Evolutionary conservation across 768 basidiomycete genomes (phyloP).

Genomic region (Cystofilobasidium macerans): DNA sequence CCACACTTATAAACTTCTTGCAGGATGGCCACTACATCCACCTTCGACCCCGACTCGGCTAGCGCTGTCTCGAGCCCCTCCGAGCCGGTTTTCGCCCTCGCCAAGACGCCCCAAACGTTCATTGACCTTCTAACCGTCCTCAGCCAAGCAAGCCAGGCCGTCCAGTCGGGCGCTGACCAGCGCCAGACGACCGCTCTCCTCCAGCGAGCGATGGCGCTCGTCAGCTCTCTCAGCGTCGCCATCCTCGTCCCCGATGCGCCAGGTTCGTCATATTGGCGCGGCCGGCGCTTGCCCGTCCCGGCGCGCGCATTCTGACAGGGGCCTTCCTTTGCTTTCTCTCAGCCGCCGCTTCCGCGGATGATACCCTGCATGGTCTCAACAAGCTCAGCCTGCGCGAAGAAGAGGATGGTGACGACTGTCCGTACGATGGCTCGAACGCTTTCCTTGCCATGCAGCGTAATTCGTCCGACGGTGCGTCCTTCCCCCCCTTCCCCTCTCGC

Average conservation of each 20-base stretch:
- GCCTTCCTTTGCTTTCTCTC: background rate
- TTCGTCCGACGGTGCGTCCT: background rate
- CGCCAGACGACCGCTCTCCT: conserved; percentile 15
- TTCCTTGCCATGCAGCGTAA: background rate
- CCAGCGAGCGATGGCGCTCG: conserved; percentile 11
- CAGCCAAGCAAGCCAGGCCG: conserved; percentile 6
- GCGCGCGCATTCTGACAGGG: too few relatives aligned
- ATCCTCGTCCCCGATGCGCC: conserved; percentile 13
- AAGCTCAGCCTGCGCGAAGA: background rate
- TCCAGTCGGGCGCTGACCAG: background rate
- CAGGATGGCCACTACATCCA: conserved; percentile 6
- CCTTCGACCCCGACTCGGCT: background rate
- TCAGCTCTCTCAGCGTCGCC: conserved; percentile 17
- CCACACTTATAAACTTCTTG: too few relatives aligned
- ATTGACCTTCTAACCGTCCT: conserved; percentile 8
- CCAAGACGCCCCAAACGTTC: conserved; percentile 13
- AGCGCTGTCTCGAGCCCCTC: background rate
- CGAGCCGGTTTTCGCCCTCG: background rate
- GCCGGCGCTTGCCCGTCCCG: too few relatives aligned
- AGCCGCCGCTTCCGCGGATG: background rate
- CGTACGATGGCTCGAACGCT: background rate
- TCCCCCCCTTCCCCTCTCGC: background rate
- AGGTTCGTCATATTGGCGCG: background rate
- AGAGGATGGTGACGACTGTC: background rate
- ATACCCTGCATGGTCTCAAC: background rate